Evolutionary conservation across 176 grass and related monocot species (phyloP).

Genomic region (Oryza longistaminata): DNA sequence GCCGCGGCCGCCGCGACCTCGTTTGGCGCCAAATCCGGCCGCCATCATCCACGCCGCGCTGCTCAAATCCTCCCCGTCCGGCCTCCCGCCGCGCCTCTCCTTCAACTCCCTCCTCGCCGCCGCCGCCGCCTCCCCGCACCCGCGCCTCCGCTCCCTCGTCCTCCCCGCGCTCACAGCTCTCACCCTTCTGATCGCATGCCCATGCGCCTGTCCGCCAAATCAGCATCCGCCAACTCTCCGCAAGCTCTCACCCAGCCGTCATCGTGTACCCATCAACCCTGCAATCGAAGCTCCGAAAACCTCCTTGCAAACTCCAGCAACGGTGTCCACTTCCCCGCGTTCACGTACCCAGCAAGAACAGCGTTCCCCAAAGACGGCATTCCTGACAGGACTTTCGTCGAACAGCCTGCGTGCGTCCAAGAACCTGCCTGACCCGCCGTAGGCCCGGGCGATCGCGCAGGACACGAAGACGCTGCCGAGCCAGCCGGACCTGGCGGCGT

Average conservation of each 20-base stretch:
- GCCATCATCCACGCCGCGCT: constrained; percentile 54
- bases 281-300: constrained; percentile 35
- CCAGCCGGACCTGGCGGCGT: constrained; percentile 49
- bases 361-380: constrained; percentile 62
- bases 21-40: constrained; percentile 38
- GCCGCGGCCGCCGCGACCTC: not conserved
- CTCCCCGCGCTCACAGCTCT: constrained; percentile 27
- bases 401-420: constrained; percentile 53
- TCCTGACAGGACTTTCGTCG: constrained; percentile 53
- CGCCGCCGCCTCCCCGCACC: constrained; percentile 35
- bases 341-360: constrained; percentile 46
- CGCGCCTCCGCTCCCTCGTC: constrained; percentile 36
- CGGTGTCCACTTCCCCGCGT: constrained; percentile 22
- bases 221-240: constrained; percentile 28
- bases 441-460: constrained; percentile 56
- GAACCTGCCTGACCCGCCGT: constrained; percentile 35
- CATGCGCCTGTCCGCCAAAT: constrained; percentile 43
- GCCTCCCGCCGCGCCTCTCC: constrained; percentile 35
- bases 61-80: constrained; percentile 25
- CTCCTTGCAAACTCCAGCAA: constrained; percentile 39
- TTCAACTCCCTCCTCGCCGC: constrained; percentile 53
- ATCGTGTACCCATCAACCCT: constrained; percentile 42
- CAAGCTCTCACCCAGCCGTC: constrained; percentile 49
- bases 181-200: constrained; percentile 39
- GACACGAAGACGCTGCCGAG: constrained; percentile 62